A percentile compares a stretch with the other conserved stretches of the same genome.
Conservation (phyloP, 1,284 basidiomycete genomes). For the Apiotrichum akiyoshidainum region DNA sequence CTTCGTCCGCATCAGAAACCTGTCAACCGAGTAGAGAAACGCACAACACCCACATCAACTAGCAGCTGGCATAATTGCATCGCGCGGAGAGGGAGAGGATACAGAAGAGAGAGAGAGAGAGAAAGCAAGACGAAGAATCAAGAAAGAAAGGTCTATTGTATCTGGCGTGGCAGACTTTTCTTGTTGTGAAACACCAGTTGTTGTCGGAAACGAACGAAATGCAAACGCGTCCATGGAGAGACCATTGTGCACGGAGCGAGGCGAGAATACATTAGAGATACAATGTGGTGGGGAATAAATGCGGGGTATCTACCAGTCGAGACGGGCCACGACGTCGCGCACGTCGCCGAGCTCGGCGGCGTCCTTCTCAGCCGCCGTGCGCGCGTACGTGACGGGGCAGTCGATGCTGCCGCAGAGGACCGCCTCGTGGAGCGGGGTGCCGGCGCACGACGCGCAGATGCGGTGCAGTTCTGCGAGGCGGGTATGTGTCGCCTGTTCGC, state of each 20-base stretch:
- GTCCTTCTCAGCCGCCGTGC: conserved; percentile 64
- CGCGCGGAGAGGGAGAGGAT: no score
- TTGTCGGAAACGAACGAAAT: neutral
- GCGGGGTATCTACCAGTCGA: conserved; percentile 12
- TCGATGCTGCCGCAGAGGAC: conserved; percentile 76
- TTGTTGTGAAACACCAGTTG: conserved; percentile 8
- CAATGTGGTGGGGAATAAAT: no score
- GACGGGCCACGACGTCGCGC: conserved; percentile 19
- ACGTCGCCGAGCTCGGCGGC: conserved; percentile 49
- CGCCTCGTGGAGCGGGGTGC: conserved; percentile 59
- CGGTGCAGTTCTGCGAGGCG: conserved; percentile 60
- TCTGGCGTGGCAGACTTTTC: neutral
- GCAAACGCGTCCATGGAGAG: conserved; percentile 4
- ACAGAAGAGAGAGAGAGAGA: no score
- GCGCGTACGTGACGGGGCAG: conserved; percentile 74
- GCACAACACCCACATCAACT: no score
- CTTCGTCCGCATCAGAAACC: no score
- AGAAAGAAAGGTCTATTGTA: neutral
- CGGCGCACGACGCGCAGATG: conserved; percentile 69
- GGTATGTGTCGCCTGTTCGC: conserved; percentile 60
- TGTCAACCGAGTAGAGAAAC: no score
- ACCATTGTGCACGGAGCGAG: no score
- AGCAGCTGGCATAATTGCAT: no score
- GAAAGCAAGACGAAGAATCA: no score
- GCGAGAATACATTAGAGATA: no score